These are phyloP conservation scores for Pneumocystis sp. DNA, from an alignment of 1,139 yeast species.

Conservation along the genomic window DNA sequence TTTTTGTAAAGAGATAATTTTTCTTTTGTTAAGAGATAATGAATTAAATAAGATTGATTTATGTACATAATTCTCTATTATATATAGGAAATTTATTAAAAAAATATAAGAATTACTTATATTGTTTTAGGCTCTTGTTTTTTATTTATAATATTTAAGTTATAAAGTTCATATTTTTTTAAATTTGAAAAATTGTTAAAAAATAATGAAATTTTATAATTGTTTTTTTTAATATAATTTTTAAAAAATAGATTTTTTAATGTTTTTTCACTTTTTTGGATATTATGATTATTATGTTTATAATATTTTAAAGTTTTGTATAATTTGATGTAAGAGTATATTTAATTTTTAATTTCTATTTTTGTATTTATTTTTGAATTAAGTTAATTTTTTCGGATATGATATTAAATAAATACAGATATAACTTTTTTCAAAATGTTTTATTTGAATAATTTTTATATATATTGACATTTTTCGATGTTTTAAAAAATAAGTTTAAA, in stretches of 20 bases:
- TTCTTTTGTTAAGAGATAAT: conserved; percentile 26
- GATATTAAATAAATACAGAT: conserved; percentile 76
- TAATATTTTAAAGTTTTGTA: conserved; percentile 54
- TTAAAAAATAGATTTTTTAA: too few species aligned
- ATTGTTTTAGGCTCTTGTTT: conserved; percentile 6
- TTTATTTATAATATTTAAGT: conserved; percentile 18
- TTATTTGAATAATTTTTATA: conserved; percentile 34
- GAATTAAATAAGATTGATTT: conserved; percentile 27
- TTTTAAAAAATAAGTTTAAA: conserved; percentile 27
- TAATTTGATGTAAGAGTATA: conserved; percentile 66
- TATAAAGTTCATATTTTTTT: too few species aligned
- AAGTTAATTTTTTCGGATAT: conserved; percentile 77
- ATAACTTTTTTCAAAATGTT: conserved; percentile 62
- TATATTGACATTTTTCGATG: conserved; percentile 30
- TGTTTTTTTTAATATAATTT: too few species aligned
- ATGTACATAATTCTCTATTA: conserved; percentile 22
- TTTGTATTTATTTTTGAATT: conserved; percentile 59
- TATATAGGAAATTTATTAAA: background rate
- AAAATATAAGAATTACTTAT: background rate
- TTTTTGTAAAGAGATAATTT: conserved; percentile 44
- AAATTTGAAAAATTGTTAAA: too few species aligned
- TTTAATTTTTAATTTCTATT: conserved; percentile 62
- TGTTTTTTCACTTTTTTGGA: background rate
- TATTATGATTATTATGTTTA: conserved; percentile 20
- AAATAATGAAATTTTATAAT: too few species aligned